Base-by-base conservation (phyloP, 1,284 basidiomycete genomes). In the Ceratobasidium theobromae region DNA sequence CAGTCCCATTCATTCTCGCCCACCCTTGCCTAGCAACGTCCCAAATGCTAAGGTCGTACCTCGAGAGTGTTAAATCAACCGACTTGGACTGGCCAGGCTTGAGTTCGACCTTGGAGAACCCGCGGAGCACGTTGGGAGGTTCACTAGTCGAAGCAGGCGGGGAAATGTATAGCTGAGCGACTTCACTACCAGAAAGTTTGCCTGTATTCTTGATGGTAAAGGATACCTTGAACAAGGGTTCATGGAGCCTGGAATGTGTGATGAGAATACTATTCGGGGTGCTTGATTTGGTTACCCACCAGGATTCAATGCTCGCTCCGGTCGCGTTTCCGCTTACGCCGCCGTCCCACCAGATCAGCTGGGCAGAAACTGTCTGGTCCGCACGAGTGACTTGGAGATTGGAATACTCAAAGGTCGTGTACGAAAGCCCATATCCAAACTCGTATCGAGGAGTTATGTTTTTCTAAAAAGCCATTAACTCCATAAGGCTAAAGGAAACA, bases 401-500 rank as follows among this genome's bases (percentile, higher is more conserved):
- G 21, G 75, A 75, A 69, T 80, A 81, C 46, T 76, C 72, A 70
- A 84, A 84, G 5, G 77, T 75, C 1, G 84, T 79, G 72, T 85
- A 85, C 18, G 81, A 81, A 16, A 85, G 76, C 38, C 77, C 76
- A 68, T 74, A 70, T 0, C 83, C 83, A 70, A 84, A 84, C 6
- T 82, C 76, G 73, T 82, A 84, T 48, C 79, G 75, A 16, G 81
- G 77, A 6, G 73, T 71, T 14, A 79, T 68, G 33, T 76, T 73
- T 38, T 75, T 74, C 38, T 76, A 73, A 8, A 38, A 38, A 16
- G 53, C 80, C 38, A 77, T 72, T 66, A 46, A 77, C 72, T 38
- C 2, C 40, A 3, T 30, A 45, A 46, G 21, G 9, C 16, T 5
- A n/a, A 67, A 21, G 14, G 14, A 30, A 49, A 3, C 21, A 66